Percentiles rank a stretch among this genome's conserved stretches.
These are phyloP conservation scores for Hypoxylon sp. DNA, from an alignment of 2,329 filamentous ascomycete species.

Conservation along the genomic window DNA sequence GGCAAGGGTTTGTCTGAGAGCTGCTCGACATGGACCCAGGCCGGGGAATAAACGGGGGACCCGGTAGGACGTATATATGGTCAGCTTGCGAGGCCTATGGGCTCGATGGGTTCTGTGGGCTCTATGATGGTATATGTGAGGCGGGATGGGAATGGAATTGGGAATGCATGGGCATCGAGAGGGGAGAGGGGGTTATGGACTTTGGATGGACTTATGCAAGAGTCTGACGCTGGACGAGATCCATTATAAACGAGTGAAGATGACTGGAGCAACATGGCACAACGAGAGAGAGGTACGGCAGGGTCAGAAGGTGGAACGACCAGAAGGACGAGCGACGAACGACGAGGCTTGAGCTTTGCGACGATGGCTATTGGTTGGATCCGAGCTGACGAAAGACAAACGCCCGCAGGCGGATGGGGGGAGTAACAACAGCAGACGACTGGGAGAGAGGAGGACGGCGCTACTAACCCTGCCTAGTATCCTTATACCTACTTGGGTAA, in stretches of 20 bases:
- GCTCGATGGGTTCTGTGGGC: neutral
- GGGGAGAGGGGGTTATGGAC: slow-evolving; percentile 15
- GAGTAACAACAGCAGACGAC: slow-evolving; percentile 21
- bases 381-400: slow-evolving; percentile 41
- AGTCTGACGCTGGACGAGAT: slow-evolving; percentile 40
- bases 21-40: slow-evolving; percentile 42
- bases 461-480: slow-evolving; percentile 34
- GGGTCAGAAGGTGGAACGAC: slow-evolving; percentile 40
- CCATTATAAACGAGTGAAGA: slow-evolving; percentile 45
- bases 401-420: slow-evolving; percentile 29
- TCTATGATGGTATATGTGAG: slow-evolving; percentile 40
- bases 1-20: slow-evolving; percentile 42
- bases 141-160: slow-evolving; percentile 36
- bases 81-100: slow-evolving; percentile 32
- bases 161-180: no score
- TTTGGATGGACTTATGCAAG: slow-evolving; percentile 36
- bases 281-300: slow-evolving; percentile 42
- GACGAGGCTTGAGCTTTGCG: slow-evolving; percentile 31
- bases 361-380: slow-evolving; percentile 36
- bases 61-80: slow-evolving; percentile 36
- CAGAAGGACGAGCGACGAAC: slow-evolving; percentile 39
- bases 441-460: slow-evolving; percentile 7
- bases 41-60: slow-evolving; percentile 43
- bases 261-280: slow-evolving; percentile 50
- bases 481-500: slow-evolving; percentile 35